These are phyloP conservation scores for Neonectria faginata DNA, from an alignment of 2,329 filamentous ascomycete genomes.

Conservation along the genomic window DNA sequence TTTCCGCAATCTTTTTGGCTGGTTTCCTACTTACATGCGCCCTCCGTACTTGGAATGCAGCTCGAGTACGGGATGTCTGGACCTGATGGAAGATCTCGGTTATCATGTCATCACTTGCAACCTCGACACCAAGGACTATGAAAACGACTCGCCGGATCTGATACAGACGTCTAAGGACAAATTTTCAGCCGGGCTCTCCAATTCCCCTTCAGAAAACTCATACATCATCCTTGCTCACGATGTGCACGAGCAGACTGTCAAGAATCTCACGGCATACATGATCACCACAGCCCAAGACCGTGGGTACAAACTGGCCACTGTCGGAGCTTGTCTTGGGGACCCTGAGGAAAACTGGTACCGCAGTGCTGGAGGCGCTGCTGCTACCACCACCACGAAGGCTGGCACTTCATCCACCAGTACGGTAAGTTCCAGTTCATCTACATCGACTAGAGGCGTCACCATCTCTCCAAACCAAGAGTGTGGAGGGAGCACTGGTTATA, in stretches of 20 bases:
- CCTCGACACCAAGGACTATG: slow-evolving; percentile 70
- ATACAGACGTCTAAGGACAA: slow-evolving; percentile 59
- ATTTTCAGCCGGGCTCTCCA: slow-evolving; percentile 51
- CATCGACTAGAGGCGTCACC: slow-evolving; percentile 25
- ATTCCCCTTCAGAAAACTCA: slow-evolving; percentile 38
- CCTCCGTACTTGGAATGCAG: slow-evolving; percentile 58
- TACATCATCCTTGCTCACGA: slow-evolving; percentile 67
- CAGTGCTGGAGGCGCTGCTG: slow-evolving; percentile 28
- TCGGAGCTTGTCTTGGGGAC: slow-evolving; percentile 68
- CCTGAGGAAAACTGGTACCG: slow-evolving; percentile 64
- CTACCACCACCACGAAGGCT: slow-evolving; percentile 13
- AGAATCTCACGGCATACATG: slow-evolving; percentile 57
- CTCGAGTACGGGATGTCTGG: slow-evolving; percentile 51
- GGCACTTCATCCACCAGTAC: slow-evolving; percentile 9
- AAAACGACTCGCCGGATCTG: slow-evolving; percentile 60
- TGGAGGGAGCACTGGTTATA: slow-evolving; percentile 49
- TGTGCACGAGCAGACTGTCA: slow-evolving; percentile 59
- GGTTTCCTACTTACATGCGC: slow-evolving; percentile 56
- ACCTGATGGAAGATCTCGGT: slow-evolving; percentile 54
- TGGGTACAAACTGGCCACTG: slow-evolving; percentile 61
- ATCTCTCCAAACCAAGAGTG: slow-evolving; percentile 17
- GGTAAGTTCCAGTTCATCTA: slow-evolving; percentile 23
- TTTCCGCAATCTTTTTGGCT: slow-evolving; percentile 54
- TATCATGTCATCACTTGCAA: slow-evolving; percentile 69
- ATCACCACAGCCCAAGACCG: slow-evolving; percentile 52